Conservation (phyloP, 768 basidiomycete species). For the Phylloporus rhodoxanthus region DNA sequence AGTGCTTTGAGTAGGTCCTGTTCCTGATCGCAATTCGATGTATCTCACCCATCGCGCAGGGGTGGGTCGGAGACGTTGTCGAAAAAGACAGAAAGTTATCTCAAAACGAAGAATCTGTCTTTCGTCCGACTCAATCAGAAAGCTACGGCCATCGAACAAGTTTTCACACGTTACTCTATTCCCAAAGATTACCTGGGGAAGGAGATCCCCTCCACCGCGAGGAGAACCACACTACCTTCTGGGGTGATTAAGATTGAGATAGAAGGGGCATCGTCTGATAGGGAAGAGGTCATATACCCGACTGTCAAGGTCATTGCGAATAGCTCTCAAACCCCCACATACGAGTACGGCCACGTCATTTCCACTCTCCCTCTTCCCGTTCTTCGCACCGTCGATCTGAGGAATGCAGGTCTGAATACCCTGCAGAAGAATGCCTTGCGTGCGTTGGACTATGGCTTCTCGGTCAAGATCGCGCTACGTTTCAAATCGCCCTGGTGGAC, state of each 20-base stretch:
- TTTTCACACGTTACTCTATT: neutral
- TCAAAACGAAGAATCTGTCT: neutral
- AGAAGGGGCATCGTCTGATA: neutral
- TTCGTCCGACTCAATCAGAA: neutral
- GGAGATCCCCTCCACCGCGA: neutral
- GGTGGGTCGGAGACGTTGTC: neutral
- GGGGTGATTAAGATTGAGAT: neutral
- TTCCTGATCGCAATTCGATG: neutral
- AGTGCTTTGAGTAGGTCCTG: slow-evolving; percentile 26
- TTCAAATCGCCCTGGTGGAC: slow-evolving; percentile 43
- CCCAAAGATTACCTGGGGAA: neutral
- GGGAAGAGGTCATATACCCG: neutral
- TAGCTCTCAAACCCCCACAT: neutral
- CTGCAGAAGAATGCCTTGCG: slow-evolving; percentile 37
- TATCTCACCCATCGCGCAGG: neutral
- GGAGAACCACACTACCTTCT: neutral
- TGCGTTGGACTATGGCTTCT: slow-evolving; percentile 31
- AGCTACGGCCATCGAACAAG: neutral
- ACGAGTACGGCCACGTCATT: slow-evolving; percentile 36
- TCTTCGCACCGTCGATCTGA: slow-evolving; percentile 33
- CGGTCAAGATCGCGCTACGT: slow-evolving; percentile 39
- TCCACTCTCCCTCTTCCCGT: slow-evolving; percentile 35
- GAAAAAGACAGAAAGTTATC: neutral
- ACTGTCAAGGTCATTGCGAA: neutral
- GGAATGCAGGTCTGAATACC: slow-evolving; percentile 20